Conservation (phyloP, 345 rosid species). For the Aquilaria yunnanensis region DNA sequence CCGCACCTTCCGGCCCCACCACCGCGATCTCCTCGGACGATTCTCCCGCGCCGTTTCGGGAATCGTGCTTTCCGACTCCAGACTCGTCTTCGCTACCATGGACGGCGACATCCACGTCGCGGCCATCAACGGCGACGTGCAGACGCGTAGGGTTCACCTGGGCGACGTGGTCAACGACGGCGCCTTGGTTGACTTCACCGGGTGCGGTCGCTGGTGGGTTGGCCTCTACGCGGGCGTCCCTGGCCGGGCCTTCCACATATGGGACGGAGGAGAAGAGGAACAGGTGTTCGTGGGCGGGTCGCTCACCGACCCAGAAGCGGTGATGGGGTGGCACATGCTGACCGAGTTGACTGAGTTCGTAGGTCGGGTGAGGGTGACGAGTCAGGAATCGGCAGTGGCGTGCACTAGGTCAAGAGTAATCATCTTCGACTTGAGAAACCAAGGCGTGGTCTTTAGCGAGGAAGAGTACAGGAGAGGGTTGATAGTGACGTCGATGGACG, state of each 20-base stretch:
- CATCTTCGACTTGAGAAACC: constrained; percentile 52
- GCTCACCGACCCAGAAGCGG: constrained; percentile 63
- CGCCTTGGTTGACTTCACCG: constrained; percentile 70
- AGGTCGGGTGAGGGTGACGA: constrained; percentile 61
- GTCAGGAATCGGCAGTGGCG: constrained; percentile 56
- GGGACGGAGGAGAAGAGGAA: constrained; percentile 55
- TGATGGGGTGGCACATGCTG: constrained; percentile 72
- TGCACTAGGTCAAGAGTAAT: constrained; percentile 48
- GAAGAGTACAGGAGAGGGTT: constrained; percentile 33
- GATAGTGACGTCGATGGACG: constrained; percentile 44
- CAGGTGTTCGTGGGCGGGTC: constrained; percentile 44
- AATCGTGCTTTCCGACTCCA: constrained; percentile 35
- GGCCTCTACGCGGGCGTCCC: constrained; percentile 82
- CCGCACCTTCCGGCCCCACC: constrained; percentile 54
- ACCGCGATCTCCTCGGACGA: constrained; percentile 54
- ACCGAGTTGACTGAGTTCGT: constrained; percentile 51
- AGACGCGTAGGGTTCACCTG: constrained; percentile 38
- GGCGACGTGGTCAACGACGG: constrained; percentile 72
- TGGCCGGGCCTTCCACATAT: constrained; percentile 67
- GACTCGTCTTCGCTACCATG: constrained; percentile 59
- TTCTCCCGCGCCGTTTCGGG: constrained; percentile 81
- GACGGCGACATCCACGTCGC: constrained; percentile 81
- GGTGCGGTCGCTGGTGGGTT: constrained; percentile 81
- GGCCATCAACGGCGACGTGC: constrained; percentile 21
- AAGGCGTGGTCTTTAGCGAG: constrained; percentile 31